A percentile compares a stretch with the other conserved stretches of the same genome.
Evolutionary conservation across 2,329 filamentous ascomycete genomes (phyloP).

Genomic region (Fusarium setosum): DNA sequence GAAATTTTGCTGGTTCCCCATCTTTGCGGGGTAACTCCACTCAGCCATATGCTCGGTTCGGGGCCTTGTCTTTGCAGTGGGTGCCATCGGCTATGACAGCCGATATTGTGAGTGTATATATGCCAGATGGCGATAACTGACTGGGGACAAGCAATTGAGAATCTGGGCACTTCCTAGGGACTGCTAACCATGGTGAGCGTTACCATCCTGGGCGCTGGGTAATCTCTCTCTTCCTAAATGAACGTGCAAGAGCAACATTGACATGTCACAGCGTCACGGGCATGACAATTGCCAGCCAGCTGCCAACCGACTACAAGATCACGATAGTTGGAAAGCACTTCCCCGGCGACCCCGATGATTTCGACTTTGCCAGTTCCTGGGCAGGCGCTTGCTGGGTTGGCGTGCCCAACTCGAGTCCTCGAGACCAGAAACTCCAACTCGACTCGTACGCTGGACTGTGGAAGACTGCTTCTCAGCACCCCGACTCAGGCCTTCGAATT

Average conservation of each 20-base stretch:
- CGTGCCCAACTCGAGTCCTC: neutral
- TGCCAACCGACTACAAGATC: neutral
- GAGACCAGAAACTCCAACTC: neutral
- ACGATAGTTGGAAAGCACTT: neutral
- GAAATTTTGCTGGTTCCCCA: neutral
- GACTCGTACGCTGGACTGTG: conserved; percentile 3
- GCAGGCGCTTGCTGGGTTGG: neutral
- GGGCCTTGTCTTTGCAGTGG: too few relatives aligned
- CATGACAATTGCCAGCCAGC: neutral
- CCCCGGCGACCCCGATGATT: neutral
- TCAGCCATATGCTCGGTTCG: too few relatives aligned
- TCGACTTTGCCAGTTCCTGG: conserved; percentile 2
- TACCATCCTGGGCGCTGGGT: neutral
- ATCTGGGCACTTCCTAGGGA: neutral
- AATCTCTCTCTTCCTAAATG: too few relatives aligned
- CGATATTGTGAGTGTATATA: neutral
- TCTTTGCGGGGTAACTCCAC: neutral
- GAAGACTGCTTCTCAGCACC: conserved; percentile 1
- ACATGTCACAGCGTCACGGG: neutral
- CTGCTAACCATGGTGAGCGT: neutral
- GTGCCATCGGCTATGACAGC: neutral
- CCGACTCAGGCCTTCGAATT: conserved; percentile 3
- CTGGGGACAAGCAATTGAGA: neutral
- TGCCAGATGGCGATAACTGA: neutral
- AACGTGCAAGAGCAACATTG: neutral